Evolutionary conservation across 352 stramenopile genomes (phyloP).

Genomic region (Thalassiosira allenii): DNA sequence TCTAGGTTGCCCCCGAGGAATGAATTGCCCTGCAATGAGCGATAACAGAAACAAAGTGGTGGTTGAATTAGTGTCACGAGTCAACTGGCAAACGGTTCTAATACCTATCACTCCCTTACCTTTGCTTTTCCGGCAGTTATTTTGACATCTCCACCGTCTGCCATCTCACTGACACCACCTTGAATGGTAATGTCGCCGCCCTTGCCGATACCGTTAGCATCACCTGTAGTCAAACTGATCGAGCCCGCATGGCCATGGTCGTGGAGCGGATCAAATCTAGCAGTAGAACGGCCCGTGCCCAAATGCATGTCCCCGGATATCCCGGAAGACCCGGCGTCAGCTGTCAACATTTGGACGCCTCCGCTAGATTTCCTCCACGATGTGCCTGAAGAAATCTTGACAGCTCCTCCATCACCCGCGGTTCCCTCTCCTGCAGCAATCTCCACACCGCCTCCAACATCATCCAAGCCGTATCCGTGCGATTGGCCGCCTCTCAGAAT

Average conservation of each 20-base stretch:
- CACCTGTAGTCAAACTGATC: slow-evolving; percentile 35
- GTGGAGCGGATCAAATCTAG: neutral
- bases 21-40: no score
- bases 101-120: no score
- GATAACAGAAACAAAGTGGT: no score
- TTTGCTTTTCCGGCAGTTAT: slow-evolving; percentile 20
- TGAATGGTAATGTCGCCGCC: slow-evolving; percentile 32
- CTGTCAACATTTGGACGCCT: slow-evolving; percentile 72
- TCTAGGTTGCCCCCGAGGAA: slow-evolving; percentile 22
- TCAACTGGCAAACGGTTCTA: no score
- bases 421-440: slow-evolving; percentile 23
- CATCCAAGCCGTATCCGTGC: slow-evolving; percentile 3
- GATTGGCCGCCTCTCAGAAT: slow-evolving; percentile 26
- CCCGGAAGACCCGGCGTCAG: slow-evolving; percentile 79
- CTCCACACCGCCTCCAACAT: slow-evolving; percentile 36
- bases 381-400: slow-evolving; percentile 8
- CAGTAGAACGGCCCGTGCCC: slow-evolving; percentile 1
- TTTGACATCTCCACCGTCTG: slow-evolving; percentile 30
- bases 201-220: slow-evolving; percentile 21
- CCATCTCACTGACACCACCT: slow-evolving; percentile 6
- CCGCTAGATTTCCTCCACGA: slow-evolving; percentile 38
- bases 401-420: slow-evolving; percentile 24
- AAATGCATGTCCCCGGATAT: slow-evolving; percentile 15
- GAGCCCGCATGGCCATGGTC: slow-evolving; percentile 11
- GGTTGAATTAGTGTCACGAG: no score